Base-by-base conservation (phyloP, 31 red algal species). In the Odonthalia washingtoniensis region DNA sequence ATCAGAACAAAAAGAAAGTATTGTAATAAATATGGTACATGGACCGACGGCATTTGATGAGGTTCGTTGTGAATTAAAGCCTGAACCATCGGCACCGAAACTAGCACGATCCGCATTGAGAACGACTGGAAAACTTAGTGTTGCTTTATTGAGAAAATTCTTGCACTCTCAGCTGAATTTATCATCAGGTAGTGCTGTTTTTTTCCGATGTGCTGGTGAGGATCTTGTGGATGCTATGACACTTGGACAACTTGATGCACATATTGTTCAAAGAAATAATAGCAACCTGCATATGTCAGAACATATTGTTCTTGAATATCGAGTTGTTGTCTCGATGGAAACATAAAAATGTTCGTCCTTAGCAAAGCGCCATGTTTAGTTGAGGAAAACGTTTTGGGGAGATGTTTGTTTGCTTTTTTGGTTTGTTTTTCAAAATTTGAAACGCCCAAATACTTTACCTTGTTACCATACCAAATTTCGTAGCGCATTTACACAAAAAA, bases 41-140 rank as follows among this genome's bases (percentile, higher is more conserved):
- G 87, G 44, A 0, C 87, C 87, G 3, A 82, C 87, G 5, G 87
- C 87, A 3, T 90, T 90, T 66, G 87, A 90, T 35, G 87, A 90
- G 42, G 87, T 90, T 2, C 67, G 78, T 0, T 90, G 87, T 74
- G 87, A 90, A 65, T 31, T 90, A 32, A 37, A 49, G 9, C 77
- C 87, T 0, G 6, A 72, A 49, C 70, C 52, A 40, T 81, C 77
- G 17, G 53, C 87, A 0, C 87, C 87, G 0, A 73, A 52, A 24
- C 12, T 90, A n/a, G 42, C 77, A 16, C 52, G 78, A 9, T 32
- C 76, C 24, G 87, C 87, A 5, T 57, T 90, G 36, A 60, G 87
- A 30, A 82, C 87, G 3, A 72, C 87, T 16, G 70, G 78, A 24
- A 90, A 83, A 69, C 36, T 90, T 3, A 49, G 40, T 2, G 75